Conservation (phyloP, 257 asterid genomes). For the Knoxia roxburghii region DNA sequence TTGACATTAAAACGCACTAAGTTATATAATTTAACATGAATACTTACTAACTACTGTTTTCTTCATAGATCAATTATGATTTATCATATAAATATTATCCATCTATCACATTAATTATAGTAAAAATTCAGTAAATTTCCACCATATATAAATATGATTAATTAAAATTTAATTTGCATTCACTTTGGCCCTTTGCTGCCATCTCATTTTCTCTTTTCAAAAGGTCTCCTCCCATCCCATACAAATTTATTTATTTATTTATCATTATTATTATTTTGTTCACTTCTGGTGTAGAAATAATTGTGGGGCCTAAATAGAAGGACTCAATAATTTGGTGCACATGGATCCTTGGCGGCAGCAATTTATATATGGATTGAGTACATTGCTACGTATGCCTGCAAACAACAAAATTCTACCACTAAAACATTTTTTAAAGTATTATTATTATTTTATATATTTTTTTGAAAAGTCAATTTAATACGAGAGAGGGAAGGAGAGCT, state of each 20-base stretch:
- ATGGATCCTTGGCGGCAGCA: constrained; percentile 36
- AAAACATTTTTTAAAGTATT: not conserved
- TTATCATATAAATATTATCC: too few relatives aligned
- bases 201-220: not conserved
- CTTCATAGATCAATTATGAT: too few relatives aligned
- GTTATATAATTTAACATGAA: too few relatives aligned
- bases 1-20: too few relatives aligned
- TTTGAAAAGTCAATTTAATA: constrained; percentile 6
- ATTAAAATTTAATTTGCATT: too few relatives aligned
- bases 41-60: too few relatives aligned
- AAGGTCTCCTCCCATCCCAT: constrained; percentile 2
- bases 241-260: constrained; percentile 13
- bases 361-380: constrained; percentile 2
- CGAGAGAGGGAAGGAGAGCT: constrained; percentile 5
- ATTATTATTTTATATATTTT: too few relatives aligned
- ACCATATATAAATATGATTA: too few relatives aligned
- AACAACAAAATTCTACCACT: constrained; percentile 6
- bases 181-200: not conserved
- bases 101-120: too few relatives aligned
- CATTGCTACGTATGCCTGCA: constrained; percentile 13
- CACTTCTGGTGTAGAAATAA: constrained; percentile 21
- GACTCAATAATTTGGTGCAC: constrained; percentile 55
- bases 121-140: too few relatives aligned
- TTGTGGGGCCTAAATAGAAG: constrained; percentile 35
- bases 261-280: too few relatives aligned